A percentile compares a stretch with the other conserved stretches of the same genome.
Conservation (phyloP, 306 rosid species). For the Castanospermum australe region DNA sequence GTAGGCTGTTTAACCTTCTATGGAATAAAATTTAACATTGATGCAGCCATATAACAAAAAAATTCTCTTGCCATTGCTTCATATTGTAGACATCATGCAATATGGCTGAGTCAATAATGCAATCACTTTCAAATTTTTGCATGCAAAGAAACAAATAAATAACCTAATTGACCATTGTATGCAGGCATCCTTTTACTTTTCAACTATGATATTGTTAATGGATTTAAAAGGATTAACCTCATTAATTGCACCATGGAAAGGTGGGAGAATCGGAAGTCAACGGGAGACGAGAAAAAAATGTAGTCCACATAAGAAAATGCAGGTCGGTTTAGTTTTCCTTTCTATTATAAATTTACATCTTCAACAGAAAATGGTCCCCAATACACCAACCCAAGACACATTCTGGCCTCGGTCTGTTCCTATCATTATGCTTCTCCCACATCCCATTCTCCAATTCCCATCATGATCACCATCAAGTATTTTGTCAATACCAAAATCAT, state of each 20-base stretch:
- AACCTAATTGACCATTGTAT: constrained; percentile 4
- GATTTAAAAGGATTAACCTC: constrained; percentile 26
- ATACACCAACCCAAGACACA: constrained; percentile 52
- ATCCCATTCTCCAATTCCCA: constrained; percentile 31
- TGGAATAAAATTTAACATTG: background rate
- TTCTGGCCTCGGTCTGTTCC: constrained; percentile 30
- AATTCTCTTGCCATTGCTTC: background rate
- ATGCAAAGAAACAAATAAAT: background rate
- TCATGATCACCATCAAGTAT: constrained; percentile 33
- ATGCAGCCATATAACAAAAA: background rate
- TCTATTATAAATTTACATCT: background rate
- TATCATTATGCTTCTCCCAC: constrained; percentile 35
- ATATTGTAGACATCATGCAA: background rate
- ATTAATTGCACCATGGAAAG: constrained; percentile 44
- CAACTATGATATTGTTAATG: constrained; percentile 13
- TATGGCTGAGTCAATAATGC: background rate
- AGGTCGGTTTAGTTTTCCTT: constrained; percentile 49
- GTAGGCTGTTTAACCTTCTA: background rate
- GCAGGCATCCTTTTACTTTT: constrained; percentile 16
- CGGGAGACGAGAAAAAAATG: constrained; percentile 76
- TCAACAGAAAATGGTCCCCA: constrained; percentile 24
- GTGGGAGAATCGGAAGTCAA: constrained; percentile 73
- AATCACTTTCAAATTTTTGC: background rate
- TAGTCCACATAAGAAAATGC: constrained; percentile 80
- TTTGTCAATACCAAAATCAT: constrained; percentile 42